Base-by-base conservation (phyloP, 108 stramenopile species). In the Epipyxis sp. region DNA sequence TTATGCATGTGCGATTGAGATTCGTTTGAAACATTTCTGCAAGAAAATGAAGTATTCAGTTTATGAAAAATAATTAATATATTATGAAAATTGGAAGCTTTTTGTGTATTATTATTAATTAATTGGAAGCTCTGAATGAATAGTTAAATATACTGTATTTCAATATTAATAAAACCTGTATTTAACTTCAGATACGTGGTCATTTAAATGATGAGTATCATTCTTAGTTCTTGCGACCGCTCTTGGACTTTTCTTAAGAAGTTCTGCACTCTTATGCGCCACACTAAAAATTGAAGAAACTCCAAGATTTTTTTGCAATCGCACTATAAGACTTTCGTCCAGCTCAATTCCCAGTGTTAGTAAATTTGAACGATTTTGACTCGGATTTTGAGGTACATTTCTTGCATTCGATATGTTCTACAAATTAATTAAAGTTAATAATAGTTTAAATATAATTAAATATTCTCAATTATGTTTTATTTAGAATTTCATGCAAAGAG, bases 261-360 rank as follows among this genome's bases (percentile, higher is more conserved):
- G 20, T 35, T 29, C 6, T 16, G 61, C 3, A 6, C 6, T 32
- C 3, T 65, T 10, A 37, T 65, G 61, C 3, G 61, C 61, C 3
- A 65, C 61, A 32, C 34, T 3, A 25, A 65, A 65, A 65, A 65
- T 65, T 25, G 20, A 32, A 3, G 20, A 16, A 3, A 65, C 35
- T 10, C 61, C 61, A 10, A 65, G 35, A 37, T 65, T 65, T 10
- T 65, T 65, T 65, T 65, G 61, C 61, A 65, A 65, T 6, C 61
- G 61, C 35, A 6, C 35, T 10, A 65, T 65, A 6, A 65, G 25
- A 35, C 35, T 3, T 10, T 65, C 61, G 25, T 65, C 61, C 3
- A 65, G 35, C 34, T 65, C 61, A 37, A 65, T 65, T 10, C 61
- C 61, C 3, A 65, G 61, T 6, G 6, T 29, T 25, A 65, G 34